phyloP scores from a whole-genome alignment of 805 yeast genomes.

The Saturnispora quitensis region DNA sequence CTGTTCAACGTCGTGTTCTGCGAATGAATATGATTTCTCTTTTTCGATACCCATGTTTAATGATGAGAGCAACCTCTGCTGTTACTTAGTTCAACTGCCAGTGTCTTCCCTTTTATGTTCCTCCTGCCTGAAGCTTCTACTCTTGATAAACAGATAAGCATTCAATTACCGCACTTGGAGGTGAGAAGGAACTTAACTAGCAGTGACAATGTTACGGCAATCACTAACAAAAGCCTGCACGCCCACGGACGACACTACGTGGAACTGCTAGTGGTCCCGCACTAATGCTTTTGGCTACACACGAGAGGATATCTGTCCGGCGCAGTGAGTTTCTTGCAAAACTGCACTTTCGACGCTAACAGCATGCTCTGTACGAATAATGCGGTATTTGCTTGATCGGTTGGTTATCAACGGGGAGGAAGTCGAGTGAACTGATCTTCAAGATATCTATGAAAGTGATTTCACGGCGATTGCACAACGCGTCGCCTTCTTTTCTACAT shows the following conservation, averaged over 20 bases:
- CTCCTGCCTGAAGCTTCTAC: not conserved
- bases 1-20: not conserved
- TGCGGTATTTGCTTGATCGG: constrained; percentile 1
- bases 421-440: not conserved
- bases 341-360: no score
- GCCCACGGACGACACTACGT: no score
- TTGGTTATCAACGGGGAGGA: not conserved
- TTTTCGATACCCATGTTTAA: not conserved
- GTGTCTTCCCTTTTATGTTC: not conserved
- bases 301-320: no score
- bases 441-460: no score
- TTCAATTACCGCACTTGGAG: not conserved
- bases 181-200: no score
- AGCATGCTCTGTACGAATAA: not conserved
- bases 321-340: no score
- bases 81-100: not conserved
- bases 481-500: no score
- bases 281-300: no score
- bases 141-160: not conserved
- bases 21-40: not conserved
- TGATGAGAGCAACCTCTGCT: not conserved
- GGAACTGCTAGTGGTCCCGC: no score
- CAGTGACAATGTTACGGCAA: no score
- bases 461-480: no score
- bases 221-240: no score